A percentile compares a stretch with the other conserved stretches of the same genome.
Evolutionary conservation across 2,329 filamentous ascomycete species (phyloP).

Genomic region (Paecilomyces sp.): DNA sequence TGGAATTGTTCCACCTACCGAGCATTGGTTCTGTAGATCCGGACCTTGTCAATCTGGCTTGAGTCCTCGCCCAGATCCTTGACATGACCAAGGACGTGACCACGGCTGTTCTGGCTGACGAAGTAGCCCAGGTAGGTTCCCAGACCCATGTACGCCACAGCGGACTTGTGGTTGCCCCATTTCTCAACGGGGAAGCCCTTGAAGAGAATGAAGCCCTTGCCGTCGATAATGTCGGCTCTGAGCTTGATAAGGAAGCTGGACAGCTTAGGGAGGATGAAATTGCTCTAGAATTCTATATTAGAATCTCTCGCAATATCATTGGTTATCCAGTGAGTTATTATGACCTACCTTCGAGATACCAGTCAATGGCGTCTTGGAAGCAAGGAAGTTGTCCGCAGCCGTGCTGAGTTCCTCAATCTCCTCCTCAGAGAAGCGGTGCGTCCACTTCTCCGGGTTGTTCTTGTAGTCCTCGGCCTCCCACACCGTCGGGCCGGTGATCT

Average conservation of each 20-base stretch:
- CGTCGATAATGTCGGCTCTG: conserved; percentile 64
- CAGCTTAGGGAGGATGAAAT: conserved; percentile 56
- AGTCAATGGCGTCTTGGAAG: conserved; percentile 58
- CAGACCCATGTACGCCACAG: conserved; percentile 85
- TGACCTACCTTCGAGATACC: conserved; percentile 56
- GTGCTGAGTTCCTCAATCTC: conserved; percentile 62
- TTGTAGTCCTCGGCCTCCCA: conserved; percentile 63
- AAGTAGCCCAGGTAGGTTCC: conserved; percentile 83
- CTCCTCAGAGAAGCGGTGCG: conserved; percentile 58
- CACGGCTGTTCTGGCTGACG: conserved; percentile 74
- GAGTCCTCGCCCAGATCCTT: conserved; percentile 82
- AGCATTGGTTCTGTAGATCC: conserved; percentile 84
- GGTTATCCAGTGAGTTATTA: neutral
- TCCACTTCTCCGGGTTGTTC: conserved; percentile 61
- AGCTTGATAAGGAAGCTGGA: conserved; percentile 48
- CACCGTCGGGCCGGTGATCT: conserved; percentile 64
- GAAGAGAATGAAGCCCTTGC: conserved; percentile 85
- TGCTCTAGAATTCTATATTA: conserved; percentile 32
- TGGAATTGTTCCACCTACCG: conserved; percentile 32
- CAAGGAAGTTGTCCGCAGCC: conserved; percentile 63
- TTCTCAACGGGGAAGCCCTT: conserved; percentile 70
- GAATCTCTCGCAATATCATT: neutral
- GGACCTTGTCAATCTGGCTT: conserved; percentile 73
- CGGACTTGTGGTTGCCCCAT: conserved; percentile 75
- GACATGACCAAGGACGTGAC: conserved; percentile 82